Evolutionary conservation across 805 yeast species (phyloP).

Genomic region (Zygosaccharomyces bisporus): DNA sequence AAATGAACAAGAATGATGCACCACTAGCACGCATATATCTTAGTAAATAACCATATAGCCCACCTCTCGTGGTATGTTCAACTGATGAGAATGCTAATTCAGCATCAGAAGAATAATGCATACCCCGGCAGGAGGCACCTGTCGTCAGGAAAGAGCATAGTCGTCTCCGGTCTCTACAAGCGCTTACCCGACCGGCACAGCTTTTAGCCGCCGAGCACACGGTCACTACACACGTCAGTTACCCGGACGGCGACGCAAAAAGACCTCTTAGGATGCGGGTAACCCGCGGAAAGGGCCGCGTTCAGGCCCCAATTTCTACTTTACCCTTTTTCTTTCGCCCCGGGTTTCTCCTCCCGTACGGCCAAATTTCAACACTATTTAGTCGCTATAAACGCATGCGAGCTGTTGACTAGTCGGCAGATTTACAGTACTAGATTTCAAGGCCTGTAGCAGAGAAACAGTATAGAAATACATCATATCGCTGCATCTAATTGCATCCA

Average conservation of each 20-base stretch:
- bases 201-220: not conserved
- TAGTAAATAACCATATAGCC: not conserved
- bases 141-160: no score
- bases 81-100: not conserved
- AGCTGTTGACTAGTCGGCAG: not conserved
- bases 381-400: no score
- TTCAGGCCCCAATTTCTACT: not conserved
- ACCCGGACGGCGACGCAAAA: not conserved
- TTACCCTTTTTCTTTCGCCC: not conserved
- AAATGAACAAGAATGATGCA: no score
- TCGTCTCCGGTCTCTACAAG: no score
- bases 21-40: not conserved
- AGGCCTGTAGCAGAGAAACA: not conserved
- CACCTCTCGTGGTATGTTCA: not conserved
- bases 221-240: not conserved
- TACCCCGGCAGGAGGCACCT: no score
- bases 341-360: not conserved
- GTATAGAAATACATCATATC: no score
- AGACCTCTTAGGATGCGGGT: not conserved
- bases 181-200: no score
- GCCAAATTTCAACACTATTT: no score
- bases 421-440: no score
- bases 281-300: not conserved
- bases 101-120: not conserved
- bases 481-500: not conserved